Evolutionary conservation across 805 yeast species (phyloP).

Genomic region (Suhomyces vadensis): DNA sequence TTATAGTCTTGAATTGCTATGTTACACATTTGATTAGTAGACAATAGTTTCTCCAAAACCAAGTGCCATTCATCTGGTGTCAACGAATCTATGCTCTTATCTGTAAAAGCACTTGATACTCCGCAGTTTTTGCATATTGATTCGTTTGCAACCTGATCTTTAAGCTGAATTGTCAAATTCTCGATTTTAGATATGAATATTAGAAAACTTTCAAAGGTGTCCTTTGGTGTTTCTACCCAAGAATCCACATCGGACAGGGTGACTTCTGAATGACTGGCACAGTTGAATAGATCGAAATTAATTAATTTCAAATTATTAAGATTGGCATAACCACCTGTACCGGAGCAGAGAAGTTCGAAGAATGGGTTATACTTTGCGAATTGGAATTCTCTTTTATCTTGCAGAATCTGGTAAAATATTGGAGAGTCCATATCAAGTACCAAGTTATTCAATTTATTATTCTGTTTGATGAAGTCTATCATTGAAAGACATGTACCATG

Average conservation of each 20-base stretch:
- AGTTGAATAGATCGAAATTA: slow-evolving; percentile 33
- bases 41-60: slow-evolving; percentile 18
- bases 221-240: slow-evolving; percentile 22
- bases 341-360: slow-evolving; percentile 35
- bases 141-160: slow-evolving; percentile 21
- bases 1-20: slow-evolving; percentile 18
- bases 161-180: slow-evolving; percentile 25
- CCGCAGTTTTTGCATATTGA: slow-evolving; percentile 41
- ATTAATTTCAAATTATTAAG: slow-evolving; percentile 27
- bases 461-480: slow-evolving; percentile 45
- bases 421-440: slow-evolving; percentile 51
- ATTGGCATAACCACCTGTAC: slow-evolving; percentile 30
- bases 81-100: slow-evolving; percentile 11
- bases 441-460: slow-evolving; percentile 37
- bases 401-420: slow-evolving; percentile 35
- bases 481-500: slow-evolving; percentile 50
- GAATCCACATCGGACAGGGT: slow-evolving; percentile 6
- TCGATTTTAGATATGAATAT: slow-evolving; percentile 18
- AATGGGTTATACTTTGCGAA: slow-evolving; percentile 29
- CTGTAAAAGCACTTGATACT: slow-evolving; percentile 8
- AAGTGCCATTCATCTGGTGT: slow-evolving; percentile 19
- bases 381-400: slow-evolving; percentile 25
- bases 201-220: slow-evolving; percentile 25
- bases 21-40: slow-evolving; percentile 13
- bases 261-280: slow-evolving; percentile 6